Conservation (phyloP, 805 yeast genomes). For the Clavispora carvajalis region DNA sequence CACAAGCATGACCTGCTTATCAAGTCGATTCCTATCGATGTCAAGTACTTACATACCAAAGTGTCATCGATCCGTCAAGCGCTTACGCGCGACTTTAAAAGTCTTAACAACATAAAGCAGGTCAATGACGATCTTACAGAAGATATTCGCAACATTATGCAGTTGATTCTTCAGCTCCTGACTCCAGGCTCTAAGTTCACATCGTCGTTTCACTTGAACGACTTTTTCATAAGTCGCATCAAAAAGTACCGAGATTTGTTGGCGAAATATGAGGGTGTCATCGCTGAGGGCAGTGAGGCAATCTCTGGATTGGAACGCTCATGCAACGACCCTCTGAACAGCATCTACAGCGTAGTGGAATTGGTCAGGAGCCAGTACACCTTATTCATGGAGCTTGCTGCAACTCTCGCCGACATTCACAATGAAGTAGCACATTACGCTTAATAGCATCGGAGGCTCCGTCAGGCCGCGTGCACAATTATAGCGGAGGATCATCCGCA, state of each 20-base stretch:
- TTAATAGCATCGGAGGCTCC: no score
- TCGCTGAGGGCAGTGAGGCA: constrained; percentile 55
- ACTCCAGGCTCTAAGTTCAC: constrained; percentile 55
- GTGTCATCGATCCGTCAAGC: constrained; percentile 65
- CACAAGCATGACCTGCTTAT: constrained; percentile 60
- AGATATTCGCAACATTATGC: constrained; percentile 51
- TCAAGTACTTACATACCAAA: constrained; percentile 55
- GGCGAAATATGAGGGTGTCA: constrained; percentile 55
- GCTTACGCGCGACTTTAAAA: constrained; percentile 41
- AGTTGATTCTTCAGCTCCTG: constrained; percentile 45
- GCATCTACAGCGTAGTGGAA: constrained; percentile 44
- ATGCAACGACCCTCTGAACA: constrained; percentile 36
- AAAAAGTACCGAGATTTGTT: constrained; percentile 44
- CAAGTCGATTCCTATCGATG: constrained; percentile 69
- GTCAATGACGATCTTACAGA: constrained; percentile 38
- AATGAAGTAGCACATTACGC: constrained; percentile 19
- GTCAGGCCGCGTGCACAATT: no score
- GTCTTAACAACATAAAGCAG: constrained; percentile 28
- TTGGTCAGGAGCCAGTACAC: constrained; percentile 65
- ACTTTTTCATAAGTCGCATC: constrained; percentile 49
- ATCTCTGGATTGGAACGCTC: constrained; percentile 38
- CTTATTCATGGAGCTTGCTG: constrained; percentile 70
- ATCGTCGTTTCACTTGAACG: constrained; percentile 49
- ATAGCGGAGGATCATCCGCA: no score
- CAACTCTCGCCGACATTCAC: constrained; percentile 67